Base-by-base conservation (phyloP, 164 flowering plant genomes). In the Tetracentron sinense region DNA sequence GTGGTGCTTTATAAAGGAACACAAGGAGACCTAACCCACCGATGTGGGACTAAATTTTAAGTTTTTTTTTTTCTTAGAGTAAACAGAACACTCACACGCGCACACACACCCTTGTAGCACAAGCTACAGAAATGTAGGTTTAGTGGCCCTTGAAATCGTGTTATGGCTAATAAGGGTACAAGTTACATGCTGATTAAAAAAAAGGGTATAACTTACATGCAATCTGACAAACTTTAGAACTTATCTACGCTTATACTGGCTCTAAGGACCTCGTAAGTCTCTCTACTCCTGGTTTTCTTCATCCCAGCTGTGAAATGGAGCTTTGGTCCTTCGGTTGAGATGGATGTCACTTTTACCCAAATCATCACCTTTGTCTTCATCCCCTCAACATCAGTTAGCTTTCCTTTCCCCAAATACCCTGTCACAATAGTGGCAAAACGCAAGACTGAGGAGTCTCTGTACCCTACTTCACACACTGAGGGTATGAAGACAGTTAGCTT, bases 361-460 rank as follows among this genome's bases (percentile, higher is more conserved):
- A 93, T 77, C 77, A 90, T 66, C 63, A 87, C 83, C 69, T 93
- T 93, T 0, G 97, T 93, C 77, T 93, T 93, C 61, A 90, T 64
- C 33, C 96, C 98, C 59, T 89, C 92, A 23, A 90, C 67, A 20
- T 93, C 97, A 19, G 78, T 75, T 12, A 93, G 80, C 81, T 89
- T 90, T 46, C 98, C 97, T 69, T 90, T 90, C 79, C 86, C 91
- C 61, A 93, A 77, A 71, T 82, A 83, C 12, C 97, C 96, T 33
- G 92, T 83, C 29, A 90, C 97, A 19, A 74, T 73, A 26, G 84
- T 85, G 16, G 68, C 60, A 61, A 88, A 89, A 6, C 98, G 90
- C 74, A 90, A 49, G 17, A 86, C 89, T 10, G 97, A 87, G 20
- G 88, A 82, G 71, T 93, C 98, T 67, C 55, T 89, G 80, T 91